Base-by-base conservation (phyloP, 1,284 basidiomycete genomes). In the Ganoderma lingzhi region DNA sequence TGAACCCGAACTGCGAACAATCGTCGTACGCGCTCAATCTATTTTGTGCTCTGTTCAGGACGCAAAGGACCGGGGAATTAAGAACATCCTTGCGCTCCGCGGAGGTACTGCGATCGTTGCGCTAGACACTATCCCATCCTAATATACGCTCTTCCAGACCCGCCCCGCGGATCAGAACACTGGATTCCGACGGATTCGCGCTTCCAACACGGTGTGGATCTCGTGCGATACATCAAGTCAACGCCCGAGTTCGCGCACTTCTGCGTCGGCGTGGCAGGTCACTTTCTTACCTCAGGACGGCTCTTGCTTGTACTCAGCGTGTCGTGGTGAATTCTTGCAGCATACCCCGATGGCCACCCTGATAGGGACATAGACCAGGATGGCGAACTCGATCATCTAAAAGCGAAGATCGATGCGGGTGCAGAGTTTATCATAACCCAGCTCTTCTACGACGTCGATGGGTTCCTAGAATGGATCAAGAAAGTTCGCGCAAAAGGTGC, bases 351-450 rank as follows among this genome's bases (percentile, higher is more conserved):
- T 74, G 96, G 96, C 2, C 95, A 98, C 79, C 86, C 91, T 5
- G 93, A 96, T 75, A 87, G 86, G 58, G 82, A 87, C 30, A 80
- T 83, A 6, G 84, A 85, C 65, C 89, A 90, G 71, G 90, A 94
- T 63, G 83, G 83, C n/a, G 94, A 97, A 76, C 85, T 99, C 28
- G 82, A 86, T 2, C 86, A 91, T 76, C 84, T 99, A 70, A 96
- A 96, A 81, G 86, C 87, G 56, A 99, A 99, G 82, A 91, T 99
- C 39, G 94, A 98, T 71, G 96, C 96, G 0, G 98, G 98, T 5
- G 96, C 97, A 1, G 93, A 98, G 73, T 98, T 97, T 80, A 95
- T 99, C 74, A 88, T 99, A 71, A 99, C 98, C 0, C 98, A 99
- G 78, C 87, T 99, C 65, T 99, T 99, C 82, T 99, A 99, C 83